phyloP scores from a whole-genome alignment of 768 basidiomycete genomes.

The Suillus decipiens region DNA sequence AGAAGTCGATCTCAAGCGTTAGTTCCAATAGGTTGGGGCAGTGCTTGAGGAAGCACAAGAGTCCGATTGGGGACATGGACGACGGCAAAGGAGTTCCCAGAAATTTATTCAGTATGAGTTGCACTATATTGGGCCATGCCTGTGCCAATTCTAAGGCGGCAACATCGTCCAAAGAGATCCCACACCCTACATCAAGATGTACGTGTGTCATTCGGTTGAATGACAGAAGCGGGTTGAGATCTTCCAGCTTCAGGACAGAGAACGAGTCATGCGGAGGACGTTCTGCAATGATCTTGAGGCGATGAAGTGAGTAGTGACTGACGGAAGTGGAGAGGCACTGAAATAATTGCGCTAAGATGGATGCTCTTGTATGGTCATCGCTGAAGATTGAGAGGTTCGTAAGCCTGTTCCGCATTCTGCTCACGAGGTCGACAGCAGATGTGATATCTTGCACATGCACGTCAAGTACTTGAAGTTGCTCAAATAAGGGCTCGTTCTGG shows the following conservation, averaged over 20 bases:
- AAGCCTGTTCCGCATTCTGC: slow-evolving; percentile 6
- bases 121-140: slow-evolving; percentile 18
- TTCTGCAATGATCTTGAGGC: neutral
- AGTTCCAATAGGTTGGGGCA: slow-evolving; percentile 16
- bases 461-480: slow-evolving; percentile 2
- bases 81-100: neutral
- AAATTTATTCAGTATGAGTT: neutral
- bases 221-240: neutral
- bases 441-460: neutral
- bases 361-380: neutral
- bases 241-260: neutral
- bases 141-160: slow-evolving; percentile 21
- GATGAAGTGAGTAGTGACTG: neutral
- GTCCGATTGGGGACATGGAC: slow-evolving; percentile 19
- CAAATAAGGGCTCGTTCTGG: neutral
- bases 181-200: slow-evolving; percentile 20
- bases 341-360: neutral
- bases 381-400: slow-evolving; percentile 2
- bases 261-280: neutral
- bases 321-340: neutral
- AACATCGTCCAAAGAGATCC: slow-evolving; percentile 22
- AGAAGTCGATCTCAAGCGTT: slow-evolving; percentile 25
- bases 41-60: slow-evolving; percentile 21
- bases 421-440: slow-evolving; percentile 3
- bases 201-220: slow-evolving; percentile 27